Evolutionary conservation across 805 yeast genomes (phyloP).

Genomic region (Cyberlindnera mycetangii): DNA sequence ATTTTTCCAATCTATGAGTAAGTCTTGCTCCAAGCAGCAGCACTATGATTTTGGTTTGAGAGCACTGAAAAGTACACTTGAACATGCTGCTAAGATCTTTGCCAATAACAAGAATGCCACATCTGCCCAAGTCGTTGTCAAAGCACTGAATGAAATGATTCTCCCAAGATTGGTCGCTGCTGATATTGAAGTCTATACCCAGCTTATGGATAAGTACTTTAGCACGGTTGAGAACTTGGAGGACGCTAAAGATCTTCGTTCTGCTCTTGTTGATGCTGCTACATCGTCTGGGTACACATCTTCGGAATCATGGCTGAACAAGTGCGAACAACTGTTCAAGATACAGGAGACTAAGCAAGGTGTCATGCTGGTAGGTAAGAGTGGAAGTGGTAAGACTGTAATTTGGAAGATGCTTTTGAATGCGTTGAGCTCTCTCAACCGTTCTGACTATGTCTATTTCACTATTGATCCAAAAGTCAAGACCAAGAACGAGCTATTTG

Average conservation of each 20-base stretch:
- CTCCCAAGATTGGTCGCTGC: constrained; percentile 59
- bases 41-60: constrained; percentile 94
- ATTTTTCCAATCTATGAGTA: constrained; percentile 47
- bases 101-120: constrained; percentile 21
- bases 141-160: constrained; percentile 58
- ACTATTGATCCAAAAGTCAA: constrained; percentile 75
- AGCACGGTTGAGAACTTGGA: constrained; percentile 46
- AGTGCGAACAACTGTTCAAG: constrained; percentile 59
- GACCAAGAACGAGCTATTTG: constrained; percentile 64
- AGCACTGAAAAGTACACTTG: constrained; percentile 66
- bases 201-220: not conserved
- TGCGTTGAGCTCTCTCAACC: constrained; percentile 32
- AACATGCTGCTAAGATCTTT: constrained; percentile 51
- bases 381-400: constrained; percentile 74
- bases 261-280: constrained; percentile 30
- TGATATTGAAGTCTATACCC: constrained; percentile 43
- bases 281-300: constrained; percentile 30
- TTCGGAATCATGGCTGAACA: constrained; percentile 45
- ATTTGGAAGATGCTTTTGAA: constrained; percentile 47
- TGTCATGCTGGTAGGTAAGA: constrained; percentile 70
- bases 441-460: constrained; percentile 37
- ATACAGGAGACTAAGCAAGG: constrained; percentile 70
- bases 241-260: constrained; percentile 27
- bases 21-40: constrained; percentile 44
- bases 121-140: constrained; percentile 39